Evolutionary conservation across 306 rosid genomes (phyloP).

Genomic region (Betula pendula): DNA sequence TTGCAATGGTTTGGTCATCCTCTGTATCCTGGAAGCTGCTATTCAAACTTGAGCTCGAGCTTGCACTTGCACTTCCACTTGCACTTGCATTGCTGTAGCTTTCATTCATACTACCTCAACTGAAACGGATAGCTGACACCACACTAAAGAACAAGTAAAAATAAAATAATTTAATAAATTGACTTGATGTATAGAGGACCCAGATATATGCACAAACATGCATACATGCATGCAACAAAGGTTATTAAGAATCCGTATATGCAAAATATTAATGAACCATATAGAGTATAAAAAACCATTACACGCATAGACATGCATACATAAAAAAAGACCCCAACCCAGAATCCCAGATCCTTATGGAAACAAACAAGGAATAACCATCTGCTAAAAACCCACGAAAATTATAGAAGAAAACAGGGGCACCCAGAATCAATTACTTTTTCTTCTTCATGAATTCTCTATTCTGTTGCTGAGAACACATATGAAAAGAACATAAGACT

Average conservation of each 20-base stretch:
- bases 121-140: constrained; percentile 2
- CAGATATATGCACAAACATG: neutral
- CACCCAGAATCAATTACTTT: neutral
- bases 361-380: constrained; percentile 13
- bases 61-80: constrained; percentile 81
- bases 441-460: neutral
- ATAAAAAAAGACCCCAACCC: neutral
- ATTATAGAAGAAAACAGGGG: neutral
- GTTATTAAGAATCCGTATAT: neutral
- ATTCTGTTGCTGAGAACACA: neutral
- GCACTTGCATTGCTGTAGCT: constrained; percentile 64
- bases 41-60: constrained; percentile 89
- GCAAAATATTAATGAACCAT: neutral
- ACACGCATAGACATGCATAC: neutral
- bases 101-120: constrained; percentile 55
- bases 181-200: neutral
- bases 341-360: constrained; percentile 2
- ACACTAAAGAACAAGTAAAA: constrained; percentile 26
- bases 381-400: neutral
- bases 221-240: neutral
- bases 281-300: neutral
- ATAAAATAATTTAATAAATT: neutral
- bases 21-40: constrained; percentile 78
- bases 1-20: constrained; percentile 89
- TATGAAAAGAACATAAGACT: neutral